phyloP scores from a whole-genome alignment of 2,329 filamentous ascomycete species.

The Ophiosphaerella narmari region DNA sequence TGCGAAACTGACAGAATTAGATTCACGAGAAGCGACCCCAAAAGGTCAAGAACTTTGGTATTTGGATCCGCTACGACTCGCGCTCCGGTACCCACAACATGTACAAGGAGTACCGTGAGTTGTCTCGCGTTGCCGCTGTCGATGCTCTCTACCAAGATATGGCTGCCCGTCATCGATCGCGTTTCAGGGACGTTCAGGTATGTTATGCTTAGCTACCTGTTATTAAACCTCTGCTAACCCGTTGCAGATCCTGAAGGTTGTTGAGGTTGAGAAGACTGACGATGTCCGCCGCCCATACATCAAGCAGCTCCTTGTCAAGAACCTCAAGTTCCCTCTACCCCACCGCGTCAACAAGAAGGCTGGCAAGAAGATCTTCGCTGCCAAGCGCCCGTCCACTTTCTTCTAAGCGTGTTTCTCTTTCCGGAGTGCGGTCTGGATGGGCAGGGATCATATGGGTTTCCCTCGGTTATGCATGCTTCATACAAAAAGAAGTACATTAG shows the following conservation, averaged over 20 bases:
- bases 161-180: constrained; percentile 96
- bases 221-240: constrained; percentile 4
- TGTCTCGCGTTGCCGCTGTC: constrained; percentile 93
- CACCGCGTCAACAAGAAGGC: constrained; percentile 86
- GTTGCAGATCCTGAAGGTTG: constrained; percentile 89
- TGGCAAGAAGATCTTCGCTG: constrained; percentile 90
- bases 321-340: constrained; percentile 97
- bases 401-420: constrained; percentile 69
- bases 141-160: constrained; percentile 99
- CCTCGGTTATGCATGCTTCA: constrained; percentile 48
- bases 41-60: constrained; percentile 99
- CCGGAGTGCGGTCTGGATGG: constrained; percentile 47
- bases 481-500: constrained; percentile 48
- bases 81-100: constrained; percentile 99
- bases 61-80: constrained; percentile 99
- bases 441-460: constrained; percentile 46
- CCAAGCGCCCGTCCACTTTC: constrained; percentile 95
- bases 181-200: constrained; percentile 99
- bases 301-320: constrained; percentile 95
- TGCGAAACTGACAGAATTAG: constrained; percentile 53
- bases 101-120: constrained; percentile 99
- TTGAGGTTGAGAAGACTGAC: constrained; percentile 92
- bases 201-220: constrained; percentile 40
- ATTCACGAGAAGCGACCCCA: constrained; percentile 98
- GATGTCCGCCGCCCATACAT: constrained; percentile 99